A percentile compares a stretch with the other conserved stretches of the same genome.
phyloP scores from a whole-genome alignment of 2,329 filamentous ascomycete genomes.

The Cytospora leucostoma region DNA sequence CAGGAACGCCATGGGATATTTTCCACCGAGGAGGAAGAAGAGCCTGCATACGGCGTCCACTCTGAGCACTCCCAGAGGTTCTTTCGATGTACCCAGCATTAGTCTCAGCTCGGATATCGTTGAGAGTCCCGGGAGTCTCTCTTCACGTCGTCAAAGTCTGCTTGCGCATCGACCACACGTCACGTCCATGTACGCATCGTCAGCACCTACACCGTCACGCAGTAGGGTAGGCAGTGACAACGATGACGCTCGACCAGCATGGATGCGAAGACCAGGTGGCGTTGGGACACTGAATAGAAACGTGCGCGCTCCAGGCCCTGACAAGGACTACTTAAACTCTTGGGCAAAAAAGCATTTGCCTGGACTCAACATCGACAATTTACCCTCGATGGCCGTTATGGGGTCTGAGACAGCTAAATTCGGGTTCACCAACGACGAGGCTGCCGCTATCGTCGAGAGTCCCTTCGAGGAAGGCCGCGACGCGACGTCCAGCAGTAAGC shows the following conservation, averaged over 20 bases:
- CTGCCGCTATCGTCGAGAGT: conserved; percentile 51
- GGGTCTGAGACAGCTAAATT: conserved; percentile 62
- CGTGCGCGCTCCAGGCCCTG: conserved; percentile 76
- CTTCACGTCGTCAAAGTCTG: conserved; percentile 47
- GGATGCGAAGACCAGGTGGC: conserved; percentile 82
- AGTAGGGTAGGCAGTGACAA: conserved; percentile 43
- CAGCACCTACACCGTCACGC: conserved; percentile 39
- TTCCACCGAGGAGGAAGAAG: conserved; percentile 88
- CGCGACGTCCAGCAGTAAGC: conserved; percentile 43
- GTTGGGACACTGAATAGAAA: conserved; percentile 78
- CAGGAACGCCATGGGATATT: conserved; percentile 81
- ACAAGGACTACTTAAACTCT: conserved; percentile 79
- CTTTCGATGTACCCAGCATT: conserved; percentile 58
- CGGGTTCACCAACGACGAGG: conserved; percentile 48
- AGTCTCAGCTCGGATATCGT: conserved; percentile 40
- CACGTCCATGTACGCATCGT: conserved; percentile 33
- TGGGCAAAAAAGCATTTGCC: conserved; percentile 84
- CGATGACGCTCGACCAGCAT: conserved; percentile 50
- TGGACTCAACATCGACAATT: conserved; percentile 68
- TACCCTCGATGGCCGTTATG: conserved; percentile 67
- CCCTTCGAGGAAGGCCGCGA: conserved; percentile 52
- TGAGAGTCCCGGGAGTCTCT: conserved; percentile 39
- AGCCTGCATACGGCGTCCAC: conserved; percentile 68
- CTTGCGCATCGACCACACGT: conserved; percentile 41
- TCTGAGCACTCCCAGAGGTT: conserved; percentile 66